These are phyloP conservation scores for Thalassiosira delicatula DNA, from an alignment of 352 stramenopile genomes.

Conservation along the genomic window DNA sequence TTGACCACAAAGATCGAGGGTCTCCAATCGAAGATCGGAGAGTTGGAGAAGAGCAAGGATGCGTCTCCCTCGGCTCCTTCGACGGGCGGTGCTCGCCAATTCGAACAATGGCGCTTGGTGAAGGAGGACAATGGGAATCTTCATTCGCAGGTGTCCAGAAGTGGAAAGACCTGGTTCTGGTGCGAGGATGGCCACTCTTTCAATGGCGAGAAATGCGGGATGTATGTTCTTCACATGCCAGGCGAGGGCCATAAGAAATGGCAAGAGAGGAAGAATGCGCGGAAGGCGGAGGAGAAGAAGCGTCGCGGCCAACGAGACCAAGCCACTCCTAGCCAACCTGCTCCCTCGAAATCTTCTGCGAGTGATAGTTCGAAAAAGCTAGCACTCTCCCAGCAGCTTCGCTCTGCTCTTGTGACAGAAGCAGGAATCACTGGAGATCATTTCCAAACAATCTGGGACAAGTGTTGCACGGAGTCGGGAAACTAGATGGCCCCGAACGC, in stretches of 20 bases:
- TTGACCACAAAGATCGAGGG: constrained; percentile 4
- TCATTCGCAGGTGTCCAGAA: neutral
- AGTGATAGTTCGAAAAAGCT: constrained; percentile 11
- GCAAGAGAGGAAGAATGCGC: no score
- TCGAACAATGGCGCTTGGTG: no score
- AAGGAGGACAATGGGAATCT: neutral
- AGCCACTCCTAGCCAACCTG: neutral
- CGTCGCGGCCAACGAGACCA: neutral
- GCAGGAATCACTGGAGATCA: constrained; percentile 21
- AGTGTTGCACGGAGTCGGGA: constrained; percentile 3
- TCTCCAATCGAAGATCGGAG: no score
- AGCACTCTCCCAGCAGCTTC: neutral
- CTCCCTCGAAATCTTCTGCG: neutral
- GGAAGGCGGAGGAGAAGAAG: no score
- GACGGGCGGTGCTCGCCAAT: no score
- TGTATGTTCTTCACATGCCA: constrained; percentile 25
- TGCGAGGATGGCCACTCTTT: constrained; percentile 12
- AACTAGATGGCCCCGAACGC: constrained; percentile 18
- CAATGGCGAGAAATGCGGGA: neutral
- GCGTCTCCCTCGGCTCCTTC: no score
- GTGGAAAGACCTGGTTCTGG: constrained; percentile 12
- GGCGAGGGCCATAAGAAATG: constrained; percentile 15
- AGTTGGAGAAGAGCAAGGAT: no score
- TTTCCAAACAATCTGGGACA: constrained; percentile 25
- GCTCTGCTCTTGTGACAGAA: neutral